phyloP scores from a whole-genome alignment of 2,329 filamentous ascomycete species.

The Rhinocladiella similis region DNA sequence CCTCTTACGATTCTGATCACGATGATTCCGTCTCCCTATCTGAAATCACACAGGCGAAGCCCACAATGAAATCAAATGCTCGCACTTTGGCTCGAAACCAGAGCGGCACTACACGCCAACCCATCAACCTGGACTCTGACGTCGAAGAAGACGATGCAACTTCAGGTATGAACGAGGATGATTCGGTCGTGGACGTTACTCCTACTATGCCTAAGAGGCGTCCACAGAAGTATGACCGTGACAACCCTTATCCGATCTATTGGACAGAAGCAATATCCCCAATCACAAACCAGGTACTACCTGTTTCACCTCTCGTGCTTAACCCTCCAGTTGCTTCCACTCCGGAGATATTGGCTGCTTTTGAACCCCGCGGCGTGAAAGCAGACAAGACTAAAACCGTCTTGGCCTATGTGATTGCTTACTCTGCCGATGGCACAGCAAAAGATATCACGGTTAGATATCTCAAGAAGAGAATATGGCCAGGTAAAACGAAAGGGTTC shows the following conservation, averaged over 20 bases:
- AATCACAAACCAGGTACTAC: conserved; percentile 72
- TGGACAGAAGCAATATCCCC: conserved; percentile 91
- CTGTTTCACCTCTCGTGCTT: conserved; percentile 72
- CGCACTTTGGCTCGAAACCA: conserved; percentile 24
- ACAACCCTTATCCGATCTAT: conserved; percentile 82
- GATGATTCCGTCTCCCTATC: conserved; percentile 20
- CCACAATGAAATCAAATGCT: conserved; percentile 21
- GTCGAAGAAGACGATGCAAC: conserved; percentile 39
- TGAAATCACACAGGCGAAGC: conserved; percentile 11
- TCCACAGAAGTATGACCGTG: conserved; percentile 62
- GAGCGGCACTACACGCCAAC: conserved; percentile 35
- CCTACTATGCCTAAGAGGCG: conserved; percentile 46
- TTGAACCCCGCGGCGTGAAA: conserved; percentile 80
- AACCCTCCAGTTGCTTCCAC: conserved; percentile 69
- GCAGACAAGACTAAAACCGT: conserved; percentile 86
- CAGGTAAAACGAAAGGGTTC: conserved; percentile 85
- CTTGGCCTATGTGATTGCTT: conserved; percentile 84
- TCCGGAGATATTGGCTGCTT: conserved; percentile 68
- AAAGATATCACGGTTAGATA: conserved; percentile 96
- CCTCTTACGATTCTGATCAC: conserved; percentile 17
- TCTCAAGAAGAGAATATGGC: conserved; percentile 75
- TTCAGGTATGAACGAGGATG: conserved; percentile 51
- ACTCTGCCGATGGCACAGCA: conserved; percentile 79
- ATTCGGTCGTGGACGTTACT: conserved; percentile 59
- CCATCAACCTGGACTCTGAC: conserved; percentile 48